These are phyloP conservation scores for Holtermanniella nyarrowii DNA, from an alignment of 768 basidiomycete species.

Conservation along the genomic window DNA sequence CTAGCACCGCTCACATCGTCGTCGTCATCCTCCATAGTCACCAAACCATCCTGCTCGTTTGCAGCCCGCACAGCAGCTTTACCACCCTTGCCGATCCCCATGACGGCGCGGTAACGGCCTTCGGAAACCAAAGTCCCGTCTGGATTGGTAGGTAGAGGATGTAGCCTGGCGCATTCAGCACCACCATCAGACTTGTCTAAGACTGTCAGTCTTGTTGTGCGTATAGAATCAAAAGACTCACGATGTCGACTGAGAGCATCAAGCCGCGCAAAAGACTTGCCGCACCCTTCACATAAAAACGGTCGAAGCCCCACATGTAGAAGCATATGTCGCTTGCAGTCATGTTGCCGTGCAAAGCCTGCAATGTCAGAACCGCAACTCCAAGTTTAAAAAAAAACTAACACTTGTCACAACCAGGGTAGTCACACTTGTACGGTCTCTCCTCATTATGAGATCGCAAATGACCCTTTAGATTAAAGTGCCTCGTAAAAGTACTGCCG, in stretches of 20 bases:
- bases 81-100: slow-evolving; percentile 7
- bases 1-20: background rate
- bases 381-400: slow-evolving; percentile 3
- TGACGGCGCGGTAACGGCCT: slow-evolving; percentile 36
- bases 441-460: slow-evolving; percentile 90
- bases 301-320: slow-evolving; percentile 86
- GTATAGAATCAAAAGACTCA: slow-evolving; percentile 45
- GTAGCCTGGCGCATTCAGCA: slow-evolving; percentile 56
- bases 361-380: slow-evolving; percentile 9
- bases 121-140: slow-evolving; percentile 38
- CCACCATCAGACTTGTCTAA: slow-evolving; percentile 70
- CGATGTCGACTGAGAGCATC: slow-evolving; percentile 89
- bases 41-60: background rate
- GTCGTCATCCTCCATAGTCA: background rate
- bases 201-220: slow-evolving; percentile 2
- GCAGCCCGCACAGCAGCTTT: background rate
- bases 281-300: slow-evolving; percentile 85
- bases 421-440: slow-evolving; percentile 87
- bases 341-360: slow-evolving; percentile 86
- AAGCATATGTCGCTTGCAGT: slow-evolving; percentile 93
- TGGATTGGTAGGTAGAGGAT: slow-evolving; percentile 41
- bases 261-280: slow-evolving; percentile 86
- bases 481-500: slow-evolving; percentile 76
- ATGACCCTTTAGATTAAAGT: slow-evolving; percentile 94
- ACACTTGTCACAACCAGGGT: slow-evolving; percentile 79